Conservation (phyloP, 257 asterid species). For the Nemophila menziesii region DNA sequence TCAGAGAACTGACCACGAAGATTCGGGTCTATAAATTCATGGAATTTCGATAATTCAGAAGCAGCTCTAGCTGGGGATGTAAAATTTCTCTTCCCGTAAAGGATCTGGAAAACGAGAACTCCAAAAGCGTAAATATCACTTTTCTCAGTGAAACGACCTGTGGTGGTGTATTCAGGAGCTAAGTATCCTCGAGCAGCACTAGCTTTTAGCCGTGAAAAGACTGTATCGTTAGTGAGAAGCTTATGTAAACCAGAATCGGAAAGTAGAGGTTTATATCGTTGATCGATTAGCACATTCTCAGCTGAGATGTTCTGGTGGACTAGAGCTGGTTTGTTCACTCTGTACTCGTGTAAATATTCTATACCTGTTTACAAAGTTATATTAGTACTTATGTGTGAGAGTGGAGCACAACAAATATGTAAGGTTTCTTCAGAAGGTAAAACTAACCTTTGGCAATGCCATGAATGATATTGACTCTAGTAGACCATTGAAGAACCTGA, state of each 20-base stretch:
- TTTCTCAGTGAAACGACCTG: slow-evolving; percentile 80
- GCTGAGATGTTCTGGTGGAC: slow-evolving; percentile 88
- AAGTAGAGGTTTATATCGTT: slow-evolving; percentile 40
- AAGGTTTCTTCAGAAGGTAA: background rate
- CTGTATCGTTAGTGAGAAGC: slow-evolving; percentile 70
- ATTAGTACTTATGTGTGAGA: background rate
- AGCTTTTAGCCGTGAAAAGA: slow-evolving; percentile 76
- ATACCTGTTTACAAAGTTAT: slow-evolving; percentile 34
- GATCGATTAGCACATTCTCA: slow-evolving; percentile 63
- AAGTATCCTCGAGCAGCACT: slow-evolving; percentile 94
- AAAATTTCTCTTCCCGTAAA: slow-evolving; percentile 56
- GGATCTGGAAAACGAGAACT: slow-evolving; percentile 69
- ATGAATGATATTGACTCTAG: slow-evolving; percentile 54
- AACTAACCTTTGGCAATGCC: slow-evolving; percentile 76
- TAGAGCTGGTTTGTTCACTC: slow-evolving; percentile 48
- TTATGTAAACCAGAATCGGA: slow-evolving; percentile 80
- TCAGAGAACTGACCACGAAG: slow-evolving; percentile 44
- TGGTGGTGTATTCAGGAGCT: slow-evolving; percentile 79
- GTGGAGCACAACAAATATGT: background rate
- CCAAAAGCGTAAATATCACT: slow-evolving; percentile 87
- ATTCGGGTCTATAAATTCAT: slow-evolving; percentile 49
- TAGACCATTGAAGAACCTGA: slow-evolving; percentile 63
- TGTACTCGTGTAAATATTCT: slow-evolving; percentile 53
- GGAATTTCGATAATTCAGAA: slow-evolving; percentile 39
- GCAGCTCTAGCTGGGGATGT: slow-evolving; percentile 35